Percentiles rank a stretch among this genome's conserved stretches.
phyloP scores from a whole-genome alignment of 345 rosid genomes.

The Boechera divaricarpa region DNA sequence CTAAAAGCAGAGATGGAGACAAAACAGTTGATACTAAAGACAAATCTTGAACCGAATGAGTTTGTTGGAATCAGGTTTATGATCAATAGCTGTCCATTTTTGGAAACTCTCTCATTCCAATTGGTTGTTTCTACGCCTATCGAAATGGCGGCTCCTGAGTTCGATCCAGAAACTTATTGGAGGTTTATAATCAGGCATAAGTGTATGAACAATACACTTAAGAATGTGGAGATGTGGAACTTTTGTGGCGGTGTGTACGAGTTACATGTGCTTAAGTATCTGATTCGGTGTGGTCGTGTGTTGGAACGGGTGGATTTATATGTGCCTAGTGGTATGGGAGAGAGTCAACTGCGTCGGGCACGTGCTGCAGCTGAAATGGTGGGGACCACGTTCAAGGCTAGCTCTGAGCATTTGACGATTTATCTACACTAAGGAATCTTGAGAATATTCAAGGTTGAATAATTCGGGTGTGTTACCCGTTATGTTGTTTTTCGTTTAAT shows the following conservation, averaged over 20 bases:
- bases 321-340: not conserved
- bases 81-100: not conserved
- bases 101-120: not conserved
- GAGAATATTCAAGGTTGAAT: not conserved
- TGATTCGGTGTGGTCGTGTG: not conserved
- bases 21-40: not conserved
- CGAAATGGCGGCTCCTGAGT: rapidly evolving
- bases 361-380: not conserved
- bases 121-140: not conserved
- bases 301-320: not conserved
- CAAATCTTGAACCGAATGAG: not conserved
- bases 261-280: rapidly evolving
- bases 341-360: rapidly evolving
- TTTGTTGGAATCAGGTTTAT: not conserved
- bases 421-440: not conserved
- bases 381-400: rapidly evolving
- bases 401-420: not conserved
- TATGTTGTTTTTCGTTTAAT: not conserved
- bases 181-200: rapidly evolving
- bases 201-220: not conserved
- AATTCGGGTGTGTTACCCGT: not conserved
- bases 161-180: not conserved
- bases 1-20: not conserved
- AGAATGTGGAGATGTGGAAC: not conserved
- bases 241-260: rapidly evolving